Base-by-base conservation (phyloP, 2,329 filamentous ascomycete species). In the Torrubiella hemipterigena region DNA sequence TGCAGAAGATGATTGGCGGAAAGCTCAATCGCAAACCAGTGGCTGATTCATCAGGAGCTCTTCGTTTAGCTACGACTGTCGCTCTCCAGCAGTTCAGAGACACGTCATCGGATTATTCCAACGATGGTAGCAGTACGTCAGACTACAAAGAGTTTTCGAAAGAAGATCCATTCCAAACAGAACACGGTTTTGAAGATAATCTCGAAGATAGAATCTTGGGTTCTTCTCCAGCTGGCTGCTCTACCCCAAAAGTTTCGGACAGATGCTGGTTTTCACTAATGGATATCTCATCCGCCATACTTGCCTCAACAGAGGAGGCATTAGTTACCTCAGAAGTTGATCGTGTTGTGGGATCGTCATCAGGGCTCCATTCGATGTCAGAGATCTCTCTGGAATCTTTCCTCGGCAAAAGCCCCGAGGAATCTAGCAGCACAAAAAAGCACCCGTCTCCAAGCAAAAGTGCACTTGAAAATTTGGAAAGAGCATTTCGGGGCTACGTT, bases 391-490 rank as follows among this genome's bases (percentile, higher is more conserved):
- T n/a, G n/a, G n/a, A n/a, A n/a, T n/a, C n/a, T n/a, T n/a, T n/a
- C n/a, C n/a, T n/a, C n/a, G n/a, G n/a, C n/a, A n/a, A n/a, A n/a
- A n/a, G n/a, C n/a, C n/a, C n/a, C n/a, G n/a, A n/a, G n/a, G n/a
- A n/a, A n/a, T n/a, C n/a, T n/a, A n/a, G n/a, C n/a, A n/a, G n/a
- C n/a, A n/a, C n/a, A n/a, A n/a, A n/a, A n/a, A 64, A 63, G 34
- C 59, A 64, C 23, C 61, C 60, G 6, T 63, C 60, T 3, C 60
- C 61, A 3, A 61, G 54, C 44, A 62, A 62, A 35, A 45, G 49
- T 18, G 52, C 51, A 8, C 42, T 64, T 15, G 51, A 60, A 29
- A 43, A 52, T n/a, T 43, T 63, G 16, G 52, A 56, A 29, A 34
- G 38, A 19, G 54, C 51, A 2, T 50, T 63, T 13, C 48, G 47